These are phyloP conservation scores for Naganishia vaughanmartiniae DNA, from an alignment of 768 basidiomycete species.

Conservation along the genomic window DNA sequence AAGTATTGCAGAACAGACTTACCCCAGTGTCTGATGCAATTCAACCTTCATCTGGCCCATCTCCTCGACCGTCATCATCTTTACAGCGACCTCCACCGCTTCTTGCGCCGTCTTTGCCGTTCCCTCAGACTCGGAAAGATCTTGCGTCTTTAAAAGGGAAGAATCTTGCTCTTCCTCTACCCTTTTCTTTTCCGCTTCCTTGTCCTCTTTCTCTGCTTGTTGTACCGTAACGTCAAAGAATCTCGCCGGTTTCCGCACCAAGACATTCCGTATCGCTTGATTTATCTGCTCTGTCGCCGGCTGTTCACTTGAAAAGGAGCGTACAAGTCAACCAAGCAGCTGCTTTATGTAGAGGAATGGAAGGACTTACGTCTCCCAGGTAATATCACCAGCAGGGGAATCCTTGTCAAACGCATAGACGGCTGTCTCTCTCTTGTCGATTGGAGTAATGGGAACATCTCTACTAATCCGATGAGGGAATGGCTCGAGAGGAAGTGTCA, in stretches of 20 bases:
- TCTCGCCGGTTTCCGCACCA: conserved; percentile 22
- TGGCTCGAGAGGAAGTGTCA: conserved; percentile 8
- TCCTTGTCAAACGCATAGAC: conserved; percentile 18
- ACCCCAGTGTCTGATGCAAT: conserved; percentile 16
- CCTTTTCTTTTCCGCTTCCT: background rate
- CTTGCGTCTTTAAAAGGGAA: background rate
- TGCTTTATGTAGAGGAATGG: background rate
- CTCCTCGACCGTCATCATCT: conserved; percentile 27
- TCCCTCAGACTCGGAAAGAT: background rate
- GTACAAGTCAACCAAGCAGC: background rate
- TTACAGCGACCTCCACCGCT: background rate
- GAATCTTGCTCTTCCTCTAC: background rate
- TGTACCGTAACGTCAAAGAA: conserved; percentile 23
- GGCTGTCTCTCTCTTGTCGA: conserved; percentile 18
- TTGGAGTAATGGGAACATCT: background rate
- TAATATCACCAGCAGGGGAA: conserved; percentile 7
- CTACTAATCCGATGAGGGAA: conserved; percentile 10
- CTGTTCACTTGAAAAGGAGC: background rate
- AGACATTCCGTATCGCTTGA: conserved; percentile 18
- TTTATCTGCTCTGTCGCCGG: conserved; percentile 20
- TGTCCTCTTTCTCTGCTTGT: conserved; percentile 7
- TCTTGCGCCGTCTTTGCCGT: background rate
- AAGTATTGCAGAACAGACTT: background rate
- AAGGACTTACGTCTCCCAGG: conserved; percentile 13
- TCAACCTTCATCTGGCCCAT: conserved; percentile 28